Percentiles rank a stretch among this genome's conserved stretches.
Conservation (phyloP, 495 filamentous ascomycete species). For the Aspergillus nidulans region DNA sequence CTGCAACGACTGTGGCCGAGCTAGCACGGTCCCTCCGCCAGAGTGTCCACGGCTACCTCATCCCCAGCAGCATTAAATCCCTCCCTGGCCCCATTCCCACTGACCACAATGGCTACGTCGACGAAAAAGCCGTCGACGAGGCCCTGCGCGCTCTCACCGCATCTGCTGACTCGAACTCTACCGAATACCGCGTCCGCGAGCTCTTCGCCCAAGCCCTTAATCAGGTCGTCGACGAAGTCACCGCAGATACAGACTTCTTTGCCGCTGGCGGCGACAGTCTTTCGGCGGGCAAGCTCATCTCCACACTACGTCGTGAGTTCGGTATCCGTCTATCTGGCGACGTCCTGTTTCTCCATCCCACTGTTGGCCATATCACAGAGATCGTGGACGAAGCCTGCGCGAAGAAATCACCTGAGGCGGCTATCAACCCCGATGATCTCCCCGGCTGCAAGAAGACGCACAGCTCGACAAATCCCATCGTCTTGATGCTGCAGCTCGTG, state of each 20-base stretch:
- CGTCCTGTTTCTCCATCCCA: not conserved
- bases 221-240: not conserved
- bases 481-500: not conserved
- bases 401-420: not conserved
- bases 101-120: not conserved
- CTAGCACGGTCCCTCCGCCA: not conserved
- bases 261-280: constrained; percentile 4
- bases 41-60: not conserved
- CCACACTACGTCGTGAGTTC: constrained; percentile 1
- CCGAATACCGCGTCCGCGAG: not conserved
- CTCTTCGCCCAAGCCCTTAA: constrained; percentile 1
- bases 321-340: constrained; percentile 1
- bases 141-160: not conserved
- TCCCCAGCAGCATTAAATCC: constrained; percentile 1
- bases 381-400: not conserved
- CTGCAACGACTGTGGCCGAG: not conserved
- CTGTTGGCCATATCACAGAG: not conserved
- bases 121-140: not conserved
- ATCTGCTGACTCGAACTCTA: not conserved
- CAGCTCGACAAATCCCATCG: constrained; percentile 1
- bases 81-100: not conserved
- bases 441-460: not conserved
- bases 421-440: not conserved
- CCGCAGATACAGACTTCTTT: not conserved
- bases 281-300: not conserved